phyloP scores from a whole-genome alignment of 1,139 yeast genomes.

The Kurtzmaniella quercitrusa region DNA sequence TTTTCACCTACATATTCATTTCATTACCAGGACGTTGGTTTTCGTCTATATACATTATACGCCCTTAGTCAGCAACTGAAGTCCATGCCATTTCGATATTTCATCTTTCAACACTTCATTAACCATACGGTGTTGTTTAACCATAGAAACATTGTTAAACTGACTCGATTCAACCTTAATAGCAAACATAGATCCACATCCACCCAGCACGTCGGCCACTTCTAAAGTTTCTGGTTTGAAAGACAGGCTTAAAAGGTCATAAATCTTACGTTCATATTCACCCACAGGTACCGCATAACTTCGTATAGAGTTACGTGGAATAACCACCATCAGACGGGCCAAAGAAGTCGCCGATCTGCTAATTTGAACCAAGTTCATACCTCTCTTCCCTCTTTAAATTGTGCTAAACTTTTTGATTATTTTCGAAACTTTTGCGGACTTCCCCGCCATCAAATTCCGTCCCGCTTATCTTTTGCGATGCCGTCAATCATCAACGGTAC shows the following conservation, averaged over 20 bases:
- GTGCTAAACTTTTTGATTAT: too few relatives aligned
- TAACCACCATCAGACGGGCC: neutral
- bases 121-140: constrained; percentile 89
- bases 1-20: too few relatives aligned
- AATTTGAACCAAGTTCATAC: neutral
- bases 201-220: constrained; percentile 83
- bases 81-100: constrained; percentile 90
- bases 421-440: too few relatives aligned
- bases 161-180: constrained; percentile 68
- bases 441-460: too few relatives aligned
- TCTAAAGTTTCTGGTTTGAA: constrained; percentile 57
- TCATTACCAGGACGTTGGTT: too few relatives aligned
- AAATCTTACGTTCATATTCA: constrained; percentile 66
- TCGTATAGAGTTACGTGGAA: neutral
- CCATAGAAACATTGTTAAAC: constrained; percentile 77
- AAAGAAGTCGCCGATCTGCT: neutral
- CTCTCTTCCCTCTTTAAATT: too few relatives aligned
- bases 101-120: constrained; percentile 81
- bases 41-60: constrained; percentile 4
- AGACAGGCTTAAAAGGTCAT: constrained; percentile 47
- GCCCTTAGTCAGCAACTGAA: constrained; percentile 71
- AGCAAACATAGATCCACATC: constrained; percentile 98
- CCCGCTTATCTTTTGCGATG: too few relatives aligned
- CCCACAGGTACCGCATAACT: constrained; percentile 31
- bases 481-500: too few relatives aligned